Base-by-base conservation (phyloP, 2,329 filamentous ascomycete genomes). In the Phialophora chinensis region DNA sequence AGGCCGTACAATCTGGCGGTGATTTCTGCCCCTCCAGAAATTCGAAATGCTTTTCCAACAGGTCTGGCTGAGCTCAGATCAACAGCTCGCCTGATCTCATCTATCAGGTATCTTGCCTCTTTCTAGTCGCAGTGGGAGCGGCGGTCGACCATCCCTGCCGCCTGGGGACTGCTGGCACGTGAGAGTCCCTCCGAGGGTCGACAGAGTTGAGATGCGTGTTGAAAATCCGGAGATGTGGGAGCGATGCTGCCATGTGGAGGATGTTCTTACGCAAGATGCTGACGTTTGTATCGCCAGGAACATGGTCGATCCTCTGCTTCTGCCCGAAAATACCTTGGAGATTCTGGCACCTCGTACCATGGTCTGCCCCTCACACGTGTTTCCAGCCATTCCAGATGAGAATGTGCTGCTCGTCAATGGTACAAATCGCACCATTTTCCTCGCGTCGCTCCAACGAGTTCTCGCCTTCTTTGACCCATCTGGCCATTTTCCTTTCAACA, bases 381-480 rank as follows among this genome's bases (percentile, higher is more conserved):
- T 82, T 82, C 86, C 86, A 88, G 2, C 86, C 86, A 72, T 84
- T 86, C 67, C 80, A 78, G 47, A 80, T 82, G 63, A 88, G 74
- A 25, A 88, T 83, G 72, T 88, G 86, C 83, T 87, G 87, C 78
- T 88, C 86, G 71, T 87, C 84, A 55, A 88, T 83, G 71, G 88
- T 72, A 70, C 86, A 88, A 66, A 83, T 81, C 55, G 76, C 75
- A 7, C 85, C 85, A 3, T 77, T 76, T 73, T 86, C 84, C 12
- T 75, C 69, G 12, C 69, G 52, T 29, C 77, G 77, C 12, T 77
- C 74, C 27, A 67, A 49, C 6, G 60, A 63, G 57, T 67, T 58
- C 52, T 49, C 42, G 47, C 60, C 63, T 49, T 72, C 71, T 50
- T 68, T 67, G 29, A 59, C 42, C 72, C 69, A 73, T 25, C 66